phyloP scores from a whole-genome alignment of 2,329 filamentous ascomycete species.

The Cladophialophora bantiana region DNA sequence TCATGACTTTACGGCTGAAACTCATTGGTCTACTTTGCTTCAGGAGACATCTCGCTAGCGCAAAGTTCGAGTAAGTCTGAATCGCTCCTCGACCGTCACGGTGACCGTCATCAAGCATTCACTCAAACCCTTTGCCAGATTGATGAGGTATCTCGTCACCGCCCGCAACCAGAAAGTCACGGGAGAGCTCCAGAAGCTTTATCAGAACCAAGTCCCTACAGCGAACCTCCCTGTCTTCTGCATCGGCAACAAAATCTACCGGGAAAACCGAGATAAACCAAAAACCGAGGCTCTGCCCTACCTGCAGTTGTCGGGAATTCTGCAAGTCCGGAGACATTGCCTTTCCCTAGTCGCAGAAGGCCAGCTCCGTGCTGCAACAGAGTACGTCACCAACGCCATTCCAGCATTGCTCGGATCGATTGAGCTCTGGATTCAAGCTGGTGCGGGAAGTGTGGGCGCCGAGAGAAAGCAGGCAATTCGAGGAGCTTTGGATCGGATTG shows the following conservation, averaged over 20 bases:
- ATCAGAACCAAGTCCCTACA: constrained; percentile 3
- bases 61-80: constrained; percentile 14
- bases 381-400: constrained; percentile 21
- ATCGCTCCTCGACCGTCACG: constrained; percentile 1
- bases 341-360: constrained; percentile 18
- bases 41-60: not conserved
- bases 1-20: not conserved
- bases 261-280: constrained; percentile 16
- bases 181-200: not conserved
- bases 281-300: constrained; percentile 10
- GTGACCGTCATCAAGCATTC: constrained; percentile 1
- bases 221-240: constrained; percentile 20
- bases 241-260: constrained; percentile 15
- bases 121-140: constrained; percentile 8
- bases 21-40: not conserved
- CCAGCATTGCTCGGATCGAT: constrained; percentile 22
- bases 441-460: constrained; percentile 12
- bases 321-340: constrained; percentile 19
- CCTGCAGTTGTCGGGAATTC: constrained; percentile 18
- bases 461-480: constrained; percentile 23
- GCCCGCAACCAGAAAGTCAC: constrained; percentile 18
- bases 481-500: constrained; percentile 11
- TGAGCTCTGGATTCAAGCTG: constrained; percentile 25
- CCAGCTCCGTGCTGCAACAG: constrained; percentile 17
- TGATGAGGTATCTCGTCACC: constrained; percentile 12